Evolutionary conservation across 768 basidiomycete genomes (phyloP), one percentile per base, ranked within the genome.

Genomic region (Lentinula boryana): DNA sequence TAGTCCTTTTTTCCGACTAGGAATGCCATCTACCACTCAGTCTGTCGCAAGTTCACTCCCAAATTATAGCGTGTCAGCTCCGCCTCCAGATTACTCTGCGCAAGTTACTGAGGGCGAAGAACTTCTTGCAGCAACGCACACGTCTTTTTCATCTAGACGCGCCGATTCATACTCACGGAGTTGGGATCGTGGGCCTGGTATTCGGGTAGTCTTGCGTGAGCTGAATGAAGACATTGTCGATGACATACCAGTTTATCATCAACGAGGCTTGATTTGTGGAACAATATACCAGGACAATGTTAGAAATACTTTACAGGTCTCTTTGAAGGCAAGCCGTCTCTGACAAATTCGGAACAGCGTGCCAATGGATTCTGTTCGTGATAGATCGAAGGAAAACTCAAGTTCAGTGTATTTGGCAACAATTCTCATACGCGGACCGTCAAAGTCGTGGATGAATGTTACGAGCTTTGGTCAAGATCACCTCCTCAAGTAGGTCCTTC

Each of bases 351-450:
- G 16, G 3, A 46, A 8, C 21, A n/a, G 18, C 44, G 21, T 21
- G 32, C 13, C 5, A 32, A 51, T 51, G 5, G 50, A 16, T 13
- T 32, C 6, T 51, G 27, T 51, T 10, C 15, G 8, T 16, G 27
- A 4, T 38, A 58, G 56, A 35, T 58, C 5, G 35, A 58, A 49
- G 56, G 43, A 12, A 58, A 58, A 48, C 43, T 58, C 43, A 58
- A 58, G 32, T 10, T 58, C 43, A 58, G 27, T 38, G 48, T 58
- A 4, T 23, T 49, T 12, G 46, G 56, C 8, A 32, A 35, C 9
- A 58, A 48, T 32, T 5, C 56, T 46, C 27, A n/a, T 18, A 46
- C 56, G 13, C 7, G 18, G 9, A 58, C 40, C 7, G 23, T 58
- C 18, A 58, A 58, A 49, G 44, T 49, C 15, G 56, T 58, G 2